Percentiles rank a stretch among this genome's conserved stretches.
Evolutionary conservation across 2,329 filamentous ascomycete species (phyloP).

Genomic region (Pseudocercospora musae): DNA sequence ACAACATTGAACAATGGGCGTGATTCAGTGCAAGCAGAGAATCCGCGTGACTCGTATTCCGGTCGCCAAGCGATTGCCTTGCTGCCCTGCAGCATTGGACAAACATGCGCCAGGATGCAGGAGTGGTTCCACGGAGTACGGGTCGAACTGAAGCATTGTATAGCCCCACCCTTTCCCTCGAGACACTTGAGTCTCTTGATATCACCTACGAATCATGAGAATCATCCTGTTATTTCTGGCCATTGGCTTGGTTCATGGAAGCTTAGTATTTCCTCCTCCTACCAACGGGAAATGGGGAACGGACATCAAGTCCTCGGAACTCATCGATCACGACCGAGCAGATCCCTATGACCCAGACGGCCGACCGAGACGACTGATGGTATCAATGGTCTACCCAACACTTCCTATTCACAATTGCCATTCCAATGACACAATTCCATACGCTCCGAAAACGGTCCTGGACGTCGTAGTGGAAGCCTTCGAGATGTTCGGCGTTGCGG

Average conservation of each 20-base stretch:
- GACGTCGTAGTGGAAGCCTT: slow-evolving; percentile 6
- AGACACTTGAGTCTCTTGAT: neutral
- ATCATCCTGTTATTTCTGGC: neutral
- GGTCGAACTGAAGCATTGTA: neutral
- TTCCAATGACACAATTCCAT: slow-evolving; percentile 1
- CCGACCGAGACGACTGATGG: slow-evolving; percentile 9
- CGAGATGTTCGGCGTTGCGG: slow-evolving; percentile 11
- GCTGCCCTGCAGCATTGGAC: neutral
- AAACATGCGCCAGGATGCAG: neutral
- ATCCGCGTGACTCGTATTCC: neutral
- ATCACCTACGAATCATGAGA: neutral
- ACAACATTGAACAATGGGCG: no score
- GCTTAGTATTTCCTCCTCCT: neutral
- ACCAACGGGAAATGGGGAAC: neutral
- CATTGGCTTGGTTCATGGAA: neutral
- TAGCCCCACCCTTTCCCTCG: neutral
- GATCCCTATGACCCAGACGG: slow-evolving; percentile 7
- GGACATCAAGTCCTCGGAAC: neutral
- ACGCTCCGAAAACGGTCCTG: slow-evolving; percentile 14
- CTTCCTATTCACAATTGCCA: slow-evolving; percentile 1
- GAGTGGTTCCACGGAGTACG: neutral
- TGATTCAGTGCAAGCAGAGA: neutral
- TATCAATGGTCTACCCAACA: slow-evolving; percentile 16
- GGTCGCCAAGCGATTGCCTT: neutral
- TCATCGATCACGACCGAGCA: neutral